These are phyloP conservation scores for Hyaloscypha hepaticicola DNA, from an alignment of 495 filamentous ascomycete genomes.

Conservation along the genomic window DNA sequence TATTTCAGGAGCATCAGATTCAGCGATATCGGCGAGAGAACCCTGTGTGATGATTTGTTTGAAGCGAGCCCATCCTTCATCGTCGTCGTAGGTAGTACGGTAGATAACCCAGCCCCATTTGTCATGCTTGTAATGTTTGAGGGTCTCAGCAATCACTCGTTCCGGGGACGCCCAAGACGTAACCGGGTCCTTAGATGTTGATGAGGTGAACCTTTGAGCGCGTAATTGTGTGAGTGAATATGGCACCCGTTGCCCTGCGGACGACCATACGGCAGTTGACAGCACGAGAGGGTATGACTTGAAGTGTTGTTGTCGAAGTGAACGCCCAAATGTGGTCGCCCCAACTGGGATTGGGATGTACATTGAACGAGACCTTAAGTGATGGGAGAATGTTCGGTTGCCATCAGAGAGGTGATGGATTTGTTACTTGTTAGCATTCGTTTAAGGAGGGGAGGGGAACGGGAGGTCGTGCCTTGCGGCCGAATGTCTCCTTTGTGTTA, in stretches of 20 bases:
- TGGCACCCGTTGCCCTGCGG: neutral
- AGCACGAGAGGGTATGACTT: no score
- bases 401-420: no score
- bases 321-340: no score
- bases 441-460: no score
- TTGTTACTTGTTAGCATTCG: no score
- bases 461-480: no score
- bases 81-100: neutral
- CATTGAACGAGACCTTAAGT: no score
- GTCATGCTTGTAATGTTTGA: conserved; percentile 6
- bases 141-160: neutral
- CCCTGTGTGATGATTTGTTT: conserved; percentile 4
- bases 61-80: conserved; percentile 2
- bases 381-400: no score
- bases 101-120: conserved; percentile 10
- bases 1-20: conserved; percentile 8
- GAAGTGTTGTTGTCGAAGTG: no score
- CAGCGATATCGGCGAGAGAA: conserved; percentile 1
- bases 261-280: no score
- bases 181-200: neutral
- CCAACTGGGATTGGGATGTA: no score
- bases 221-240: conserved; percentile 5
- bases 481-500: no score
- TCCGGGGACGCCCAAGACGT: neutral
- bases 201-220: conserved; percentile 4